Conservation (phyloP, 2,329 filamentous ascomycete genomes). For the Alternaria longipes region DNA sequence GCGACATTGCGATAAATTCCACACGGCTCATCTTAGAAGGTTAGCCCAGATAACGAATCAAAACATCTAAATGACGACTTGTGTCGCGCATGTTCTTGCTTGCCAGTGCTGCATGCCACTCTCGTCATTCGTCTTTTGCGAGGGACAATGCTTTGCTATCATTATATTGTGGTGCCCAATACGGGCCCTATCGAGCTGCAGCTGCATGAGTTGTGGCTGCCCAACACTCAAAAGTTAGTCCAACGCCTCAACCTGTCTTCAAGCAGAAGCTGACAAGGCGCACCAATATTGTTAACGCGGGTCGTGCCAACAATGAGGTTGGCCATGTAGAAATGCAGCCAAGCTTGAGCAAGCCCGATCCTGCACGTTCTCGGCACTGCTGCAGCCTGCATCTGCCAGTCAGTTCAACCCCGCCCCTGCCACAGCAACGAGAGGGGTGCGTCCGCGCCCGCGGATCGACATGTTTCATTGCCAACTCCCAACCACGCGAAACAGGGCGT, state of each 20-base stretch:
- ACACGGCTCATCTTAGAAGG: conserved; percentile 1
- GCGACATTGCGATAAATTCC: neutral
- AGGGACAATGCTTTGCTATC: neutral
- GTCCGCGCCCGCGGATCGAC: conserved; percentile 13
- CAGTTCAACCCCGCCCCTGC: conserved; percentile 7
- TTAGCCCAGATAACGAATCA: conserved; percentile 9
- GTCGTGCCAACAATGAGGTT: conserved; percentile 6
- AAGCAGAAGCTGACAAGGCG: conserved; percentile 9
- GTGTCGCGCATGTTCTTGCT: neutral
- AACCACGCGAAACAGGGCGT: conserved; percentile 6
- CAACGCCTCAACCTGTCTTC: conserved; percentile 1
- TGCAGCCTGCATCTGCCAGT: conserved; percentile 2
- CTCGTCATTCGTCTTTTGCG: conserved; percentile 1
- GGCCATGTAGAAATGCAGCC: conserved; percentile 5
- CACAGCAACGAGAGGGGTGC: conserved; percentile 3
- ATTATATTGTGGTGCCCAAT: conserved; percentile 8
- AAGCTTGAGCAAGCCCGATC: conserved; percentile 5
- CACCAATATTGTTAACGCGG: conserved; percentile 1
- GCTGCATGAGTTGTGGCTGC: conserved; percentile 13
- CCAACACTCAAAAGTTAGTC: conserved; percentile 9
- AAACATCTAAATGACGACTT: conserved; percentile 4
- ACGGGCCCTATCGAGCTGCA: neutral
- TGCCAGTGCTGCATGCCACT: neutral
- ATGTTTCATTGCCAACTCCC: conserved; percentile 3
- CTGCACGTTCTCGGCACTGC: conserved; percentile 2